These are phyloP conservation scores for Peterozyma xylosa DNA, from an alignment of 805 yeast genomes.

Conservation along the genomic window DNA sequence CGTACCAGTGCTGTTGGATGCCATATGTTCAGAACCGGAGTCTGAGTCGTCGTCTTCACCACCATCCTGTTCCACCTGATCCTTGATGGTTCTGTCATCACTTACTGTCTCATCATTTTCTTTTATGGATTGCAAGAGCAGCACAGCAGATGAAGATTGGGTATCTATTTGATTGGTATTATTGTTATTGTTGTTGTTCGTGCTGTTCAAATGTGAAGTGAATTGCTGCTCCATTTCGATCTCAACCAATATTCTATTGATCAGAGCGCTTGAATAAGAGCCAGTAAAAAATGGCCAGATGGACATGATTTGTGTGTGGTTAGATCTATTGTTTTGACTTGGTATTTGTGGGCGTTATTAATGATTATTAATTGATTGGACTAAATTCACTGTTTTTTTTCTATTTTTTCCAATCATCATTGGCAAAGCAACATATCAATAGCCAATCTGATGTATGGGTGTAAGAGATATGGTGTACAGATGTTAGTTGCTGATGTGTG, in stretches of 20 bases:
- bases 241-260: conserved; percentile 26
- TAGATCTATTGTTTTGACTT: no score
- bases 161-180: conserved; percentile 4
- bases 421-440: no score
- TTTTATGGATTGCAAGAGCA: conserved; percentile 25
- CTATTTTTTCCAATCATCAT: no score
- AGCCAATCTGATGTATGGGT: no score
- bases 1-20: background rate
- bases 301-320: background rate
- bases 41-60: conserved; percentile 1
- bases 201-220: conserved; percentile 7
- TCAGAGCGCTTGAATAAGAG: conserved; percentile 27
- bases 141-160: conserved; percentile 22
- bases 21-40: background rate
- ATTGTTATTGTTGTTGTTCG: conserved; percentile 3
- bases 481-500: no score
- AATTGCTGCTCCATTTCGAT: conserved; percentile 25
- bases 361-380: no score
- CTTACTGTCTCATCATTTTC: conserved; percentile 12
- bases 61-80: background rate
- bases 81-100: background rate
- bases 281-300: conserved; percentile 32
- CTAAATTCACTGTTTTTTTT: no score
- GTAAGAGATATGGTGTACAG: no score
- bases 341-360: no score